Evolutionary conservation across 1,284 basidiomycete species (phyloP).

Genomic region (Boletellus deceptivus): DNA sequence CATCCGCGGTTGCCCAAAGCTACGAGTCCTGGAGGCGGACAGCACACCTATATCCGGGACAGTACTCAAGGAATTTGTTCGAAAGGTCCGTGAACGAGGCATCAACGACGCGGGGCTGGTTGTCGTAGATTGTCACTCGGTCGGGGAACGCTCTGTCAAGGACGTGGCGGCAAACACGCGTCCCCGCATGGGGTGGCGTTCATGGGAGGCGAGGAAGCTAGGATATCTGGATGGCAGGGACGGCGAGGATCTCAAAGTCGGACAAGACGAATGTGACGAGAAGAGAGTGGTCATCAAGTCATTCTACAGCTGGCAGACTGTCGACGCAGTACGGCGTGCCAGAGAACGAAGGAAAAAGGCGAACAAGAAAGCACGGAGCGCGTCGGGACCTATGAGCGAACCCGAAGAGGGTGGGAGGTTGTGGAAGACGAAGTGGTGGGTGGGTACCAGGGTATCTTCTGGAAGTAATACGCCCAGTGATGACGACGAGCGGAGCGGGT

Average conservation of each 20-base stretch:
- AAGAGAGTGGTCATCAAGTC: conserved; percentile 76
- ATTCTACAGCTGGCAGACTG: conserved; percentile 84
- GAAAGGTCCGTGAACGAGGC: conserved; percentile 48
- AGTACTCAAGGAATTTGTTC: conserved; percentile 70
- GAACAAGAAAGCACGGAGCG: conserved; percentile 41
- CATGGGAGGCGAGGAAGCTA: conserved; percentile 64
- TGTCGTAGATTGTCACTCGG: conserved; percentile 73
- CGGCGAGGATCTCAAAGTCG: conserved; percentile 56
- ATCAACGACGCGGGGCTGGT: conserved; percentile 54
- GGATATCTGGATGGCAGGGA: conserved; percentile 67
- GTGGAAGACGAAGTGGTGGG: conserved; percentile 28
- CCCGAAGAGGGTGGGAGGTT: conserved; percentile 19
- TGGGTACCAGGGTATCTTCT: conserved; percentile 17
- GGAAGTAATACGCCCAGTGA: conserved; percentile 29
- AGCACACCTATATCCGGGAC: conserved; percentile 68
- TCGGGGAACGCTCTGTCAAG: conserved; percentile 61
- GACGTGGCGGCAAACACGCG: conserved; percentile 57
- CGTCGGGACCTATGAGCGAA: conserved; percentile 31
- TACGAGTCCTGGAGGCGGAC: conserved; percentile 73
- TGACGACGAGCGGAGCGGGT: conserved; percentile 41
- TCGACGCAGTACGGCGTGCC: conserved; percentile 64
- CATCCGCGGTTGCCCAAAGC: conserved; percentile 58
- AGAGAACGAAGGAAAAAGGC: conserved; percentile 52
- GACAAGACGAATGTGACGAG: conserved; percentile 75
- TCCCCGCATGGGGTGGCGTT: conserved; percentile 69